A percentile compares a stretch with the other conserved stretches of the same genome.
Evolutionary conservation across 345 rosid species (phyloP).

Genomic region (Lepidium africanum): DNA sequence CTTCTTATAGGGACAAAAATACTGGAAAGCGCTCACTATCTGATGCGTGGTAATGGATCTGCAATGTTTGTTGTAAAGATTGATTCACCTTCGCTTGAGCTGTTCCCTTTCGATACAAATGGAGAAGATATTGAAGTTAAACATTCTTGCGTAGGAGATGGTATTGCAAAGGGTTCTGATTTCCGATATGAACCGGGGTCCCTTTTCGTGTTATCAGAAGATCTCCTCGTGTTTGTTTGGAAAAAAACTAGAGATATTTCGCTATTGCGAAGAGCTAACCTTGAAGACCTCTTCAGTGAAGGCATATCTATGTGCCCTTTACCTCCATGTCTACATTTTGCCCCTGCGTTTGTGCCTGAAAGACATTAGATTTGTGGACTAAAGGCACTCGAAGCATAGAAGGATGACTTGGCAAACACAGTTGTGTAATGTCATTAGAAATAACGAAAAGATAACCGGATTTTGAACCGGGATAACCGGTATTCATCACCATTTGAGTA

Average conservation of each 20-base stretch:
- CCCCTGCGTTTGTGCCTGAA: too few species aligned
- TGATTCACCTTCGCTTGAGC: constrained; percentile 53
- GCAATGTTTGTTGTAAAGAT: constrained; percentile 73
- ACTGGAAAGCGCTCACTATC: constrained; percentile 80
- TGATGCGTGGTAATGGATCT: constrained; percentile 77
- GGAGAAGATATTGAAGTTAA: constrained; percentile 39
- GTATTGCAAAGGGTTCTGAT: constrained; percentile 63
- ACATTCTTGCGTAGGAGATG: constrained; percentile 55
- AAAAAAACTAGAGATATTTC: constrained; percentile 61
- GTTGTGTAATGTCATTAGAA: too few species aligned
- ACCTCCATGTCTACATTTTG: constrained; percentile 57
- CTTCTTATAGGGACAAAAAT: constrained; percentile 72
- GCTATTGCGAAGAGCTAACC: constrained; percentile 63
- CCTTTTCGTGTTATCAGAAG: constrained; percentile 53
- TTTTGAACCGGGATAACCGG: too few species aligned
- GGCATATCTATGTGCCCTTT: constrained; percentile 56
- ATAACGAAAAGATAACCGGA: too few species aligned
- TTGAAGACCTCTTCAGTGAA: constrained; percentile 65
- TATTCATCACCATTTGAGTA: too few species aligned
- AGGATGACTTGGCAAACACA: too few species aligned
- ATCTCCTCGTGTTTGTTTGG: constrained; percentile 76
- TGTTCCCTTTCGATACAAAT: constrained; percentile 62
- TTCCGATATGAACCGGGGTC: constrained; percentile 85
- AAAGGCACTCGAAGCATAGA: too few species aligned
- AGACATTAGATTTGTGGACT: too few species aligned